Base-by-base conservation (phyloP, 768 basidiomycete species). In the Amyloporia xantha region DNA sequence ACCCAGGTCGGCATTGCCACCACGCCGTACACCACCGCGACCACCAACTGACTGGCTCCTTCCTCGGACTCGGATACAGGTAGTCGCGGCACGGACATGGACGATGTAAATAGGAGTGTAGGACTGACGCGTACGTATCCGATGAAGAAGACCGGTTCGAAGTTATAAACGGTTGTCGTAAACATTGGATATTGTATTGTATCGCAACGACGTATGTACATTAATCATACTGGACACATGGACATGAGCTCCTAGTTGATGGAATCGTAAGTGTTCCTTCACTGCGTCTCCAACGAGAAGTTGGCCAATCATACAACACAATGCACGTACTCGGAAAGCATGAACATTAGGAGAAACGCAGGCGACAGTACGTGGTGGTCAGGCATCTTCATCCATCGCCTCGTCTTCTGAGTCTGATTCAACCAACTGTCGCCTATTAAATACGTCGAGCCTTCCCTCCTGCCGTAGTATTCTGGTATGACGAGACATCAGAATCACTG, bases 391-490 rank as follows among this genome's bases (percentile, higher is more conserved):
- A n/a, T n/a, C n/a, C n/a, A n/a, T n/a, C n/a, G n/a, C n/a, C n/a
- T n/a, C n/a, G n/a, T n/a, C n/a, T n/a, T n/a, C n/a, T n/a, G n/a
- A n/a, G n/a, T n/a, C n/a, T n/a, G n/a, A n/a, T n/a, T n/a, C n/a
- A n/a, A n/a, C n/a, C 70, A 72, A 77, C 39, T 53, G 67, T 44
- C 79, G 68, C 19, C 65, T 47, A 17, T 54, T 53, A 59, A 85
- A 86, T 15, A 83, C 70, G 59, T 86, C 82, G 1, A 64, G 65
- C 21, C 68, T 62, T 0, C 80, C 78, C 65, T 86, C 83, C 52
- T 72, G 68, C 37, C 75, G 71, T 37, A 86, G 49, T 21, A 86
- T 78, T 56, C 84, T 86, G 50, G 9, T 10, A 35, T 25, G 9
- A 38, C n/a, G n/a, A n/a, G n/a, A n/a, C n/a, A n/a, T n/a, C n/a